Evolutionary conservation across 2,329 filamentous ascomycete genomes (phyloP), one percentile per base, ranked within the genome.

Genomic region (Paracamarosporium sp.): DNA sequence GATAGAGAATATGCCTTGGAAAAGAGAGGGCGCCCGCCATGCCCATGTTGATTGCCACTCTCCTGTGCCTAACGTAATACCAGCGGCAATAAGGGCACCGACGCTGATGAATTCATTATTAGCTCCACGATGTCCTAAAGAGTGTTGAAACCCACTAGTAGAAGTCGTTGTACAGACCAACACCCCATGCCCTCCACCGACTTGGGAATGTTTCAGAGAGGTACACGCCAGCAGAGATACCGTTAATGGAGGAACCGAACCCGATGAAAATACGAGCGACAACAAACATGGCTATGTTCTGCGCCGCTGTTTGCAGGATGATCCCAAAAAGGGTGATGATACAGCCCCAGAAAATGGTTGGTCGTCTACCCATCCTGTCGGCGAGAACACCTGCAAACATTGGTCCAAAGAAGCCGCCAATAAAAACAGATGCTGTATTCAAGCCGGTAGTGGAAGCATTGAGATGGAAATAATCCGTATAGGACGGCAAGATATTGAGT

Each of bases 181-280:
- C 72, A 3, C 77, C 78, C 77, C 78, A 81, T 8, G 76, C 79
- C n/a, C 81, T 74, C 73, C 77, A 82, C 9, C 73, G 68, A 77
- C 30, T 48, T 0, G 82, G 76, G 51, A 82, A 81, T 0, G 80
- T 80, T 68, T 86, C 84, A 1, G 79, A 78, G 3, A 86, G 73
- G 50, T 82, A 83, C 0, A 83, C 79, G 0, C 76, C 76, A 1
- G 76, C 81, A 1, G 80, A 79, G 17, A 82, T 76, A 12, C 75
- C 77, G 1, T 79, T 77, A 8, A 81, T 65, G 2, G 74, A 76
- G 4, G 66, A 71, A 3, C 83, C 83, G 33, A 83, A 74, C 0
- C 83, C 83, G 2, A 85, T 67, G 4, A 84, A 71, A 20, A 84
- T 77, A n/a, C 53, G 53, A 8, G 53, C 53, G 7, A 55, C 20